Evolutionary conservation across 2,329 filamentous ascomycete genomes (phyloP), one percentile per base, ranked within the genome.

Genomic region (Drechslerella dactyloides): DNA sequence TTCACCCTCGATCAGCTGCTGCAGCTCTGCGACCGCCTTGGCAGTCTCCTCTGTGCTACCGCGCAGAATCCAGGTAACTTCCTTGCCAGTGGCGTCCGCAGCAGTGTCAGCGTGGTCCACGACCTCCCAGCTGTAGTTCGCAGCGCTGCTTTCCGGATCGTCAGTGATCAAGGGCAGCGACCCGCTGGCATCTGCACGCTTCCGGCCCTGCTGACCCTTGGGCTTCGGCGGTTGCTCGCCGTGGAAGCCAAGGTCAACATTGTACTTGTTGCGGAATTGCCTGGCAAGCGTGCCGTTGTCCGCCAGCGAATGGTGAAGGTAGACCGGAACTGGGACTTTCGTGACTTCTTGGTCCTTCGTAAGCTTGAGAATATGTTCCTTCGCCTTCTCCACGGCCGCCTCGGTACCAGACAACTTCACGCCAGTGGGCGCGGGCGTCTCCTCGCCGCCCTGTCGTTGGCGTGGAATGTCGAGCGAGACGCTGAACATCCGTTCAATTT

Each of bases 221-320:
- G 74, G 73, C 81, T 89, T 92, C 42, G 87, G 79, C 4, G 94
- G 94, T 2, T 90, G 82, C 64, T 89, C 87, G 50, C 93, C 92
- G 62, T 87, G 90, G 78, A 97, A 94, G 79, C 97, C 93, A 59
- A 99, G 90, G 0, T 89, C 94, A 75, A 99, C 91, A 75, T 90
- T 89, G 80, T 90, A 85, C 78, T 97, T 90, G 80, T 87, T 93
- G 74, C 90, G 88, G 46, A 99, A 87, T 77, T 87, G 89, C 75
- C 93, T 90, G 89, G 97, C 97, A 82, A 97, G 90, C 76, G 92
- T 89, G 0, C 93, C 94, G 74, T 93, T 93, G 79, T 96, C 93
- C 58, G 90, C 86, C 75, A 99, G 85, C 69, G 84, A 82, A 79
- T 97, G 91, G 82, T 99, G 94, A 70, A 94, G 83, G 76, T 88